Base-by-base conservation (phyloP, 225 moss, liverwort and hornwort species). In the Sphagnum tenellum region DNA sequence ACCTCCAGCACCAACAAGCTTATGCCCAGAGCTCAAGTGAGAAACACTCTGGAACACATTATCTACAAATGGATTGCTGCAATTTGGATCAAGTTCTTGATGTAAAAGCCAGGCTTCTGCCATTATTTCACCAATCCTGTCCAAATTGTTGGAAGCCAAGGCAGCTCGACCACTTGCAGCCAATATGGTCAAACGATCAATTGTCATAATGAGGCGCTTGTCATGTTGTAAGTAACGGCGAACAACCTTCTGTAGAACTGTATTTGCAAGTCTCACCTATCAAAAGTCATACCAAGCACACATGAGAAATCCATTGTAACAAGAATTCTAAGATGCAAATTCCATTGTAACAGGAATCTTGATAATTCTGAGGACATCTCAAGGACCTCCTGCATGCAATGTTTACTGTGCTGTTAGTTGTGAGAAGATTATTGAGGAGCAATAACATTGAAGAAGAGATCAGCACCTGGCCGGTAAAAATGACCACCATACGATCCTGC, bases 1-100 rank as follows among this genome's bases (percentile, higher is more conserved):
- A 55, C 89, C 89, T 4, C 89, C 89, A 0, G 89, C 89, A 14
- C 89, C 89, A 10, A 87, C 89, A 13, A 89, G 82, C 76, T 89
- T 89, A 49, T 87, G 84, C 5, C 89, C 89, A 55, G 79, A 84
- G 63, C 81, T 82, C 52, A 89, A 77, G 64, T 84, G 89, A 7
- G 69, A 72, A 59, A 89, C 82, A 68, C 67, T 70, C 50, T 58
- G 74, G 55, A 89, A 89, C 61, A 89, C 3, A 0, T 73, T 54
- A 72, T 89, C 89, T 56, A 89, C 89, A 60, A 76, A 80, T 8
- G 59, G 2, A 63, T 78, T 89, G 73, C 89, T 89, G 73, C 87
- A 89, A 61, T 78, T 64, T 4, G 89, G 89, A 71, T 89, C 87
- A 1, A 89, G 87, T 71, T 89, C 87, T 74, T 89, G 89, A 59